A percentile compares a stretch with the other conserved stretches of the same genome.
Conservation (phyloP, 305 asterid genomes). For the Fraxinus platypoda region DNA sequence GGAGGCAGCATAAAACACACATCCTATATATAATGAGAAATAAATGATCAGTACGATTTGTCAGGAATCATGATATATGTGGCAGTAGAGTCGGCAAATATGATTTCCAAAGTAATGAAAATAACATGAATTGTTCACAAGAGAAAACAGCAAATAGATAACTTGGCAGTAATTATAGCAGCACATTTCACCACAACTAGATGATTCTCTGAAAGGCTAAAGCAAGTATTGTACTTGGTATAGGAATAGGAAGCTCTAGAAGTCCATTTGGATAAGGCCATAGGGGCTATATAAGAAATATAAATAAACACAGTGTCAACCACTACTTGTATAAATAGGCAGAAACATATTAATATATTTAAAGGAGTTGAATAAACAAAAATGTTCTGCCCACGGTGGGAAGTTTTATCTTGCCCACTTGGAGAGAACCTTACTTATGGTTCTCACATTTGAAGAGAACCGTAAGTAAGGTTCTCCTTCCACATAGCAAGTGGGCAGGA, state of each 20-base stretch:
- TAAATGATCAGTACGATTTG: constrained; percentile 24
- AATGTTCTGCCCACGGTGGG: neutral
- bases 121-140: neutral
- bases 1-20: constrained; percentile 98
- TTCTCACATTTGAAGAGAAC: neutral
- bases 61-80: constrained; percentile 14
- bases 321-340: neutral
- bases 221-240: neutral
- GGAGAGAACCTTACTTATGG: neutral
- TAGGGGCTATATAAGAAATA: neutral
- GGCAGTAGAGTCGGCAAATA: constrained; percentile 8
- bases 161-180: constrained; percentile 3
- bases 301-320: neutral
- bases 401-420: too few species aligned
- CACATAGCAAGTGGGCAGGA: neutral
- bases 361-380: neutral
- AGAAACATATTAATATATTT: neutral
- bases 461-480: neutral
- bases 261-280: neutral
- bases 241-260: constrained; percentile 1
- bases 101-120: neutral
- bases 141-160: neutral
- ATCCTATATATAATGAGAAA: constrained; percentile 58
- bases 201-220: constrained; percentile 9
- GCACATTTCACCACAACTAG: constrained; percentile 15